Conservation (phyloP, 306 rosid species). For the Glycine latifolia region DNA sequence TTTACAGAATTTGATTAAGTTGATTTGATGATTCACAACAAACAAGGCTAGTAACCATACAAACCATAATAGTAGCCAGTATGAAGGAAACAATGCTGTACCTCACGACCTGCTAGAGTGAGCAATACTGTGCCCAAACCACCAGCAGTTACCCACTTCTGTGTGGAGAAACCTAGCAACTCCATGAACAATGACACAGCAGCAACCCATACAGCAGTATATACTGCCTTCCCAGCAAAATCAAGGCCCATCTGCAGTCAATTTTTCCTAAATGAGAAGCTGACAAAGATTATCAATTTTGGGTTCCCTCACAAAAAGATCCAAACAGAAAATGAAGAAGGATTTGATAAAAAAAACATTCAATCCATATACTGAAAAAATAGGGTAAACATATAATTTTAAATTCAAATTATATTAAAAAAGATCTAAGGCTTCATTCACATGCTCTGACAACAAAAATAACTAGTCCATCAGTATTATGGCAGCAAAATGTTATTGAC, state of each 20-base stretch:
- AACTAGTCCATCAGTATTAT: constrained; percentile 19
- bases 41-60: background rate
- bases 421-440: constrained; percentile 35
- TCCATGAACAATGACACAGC: constrained; percentile 97
- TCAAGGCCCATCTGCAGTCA: constrained; percentile 83
- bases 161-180: constrained; percentile 96
- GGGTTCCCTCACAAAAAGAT: constrained; percentile 31
- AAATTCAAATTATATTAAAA: background rate
- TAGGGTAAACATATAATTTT: background rate
- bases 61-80: constrained; percentile 21
- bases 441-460: constrained; percentile 34
- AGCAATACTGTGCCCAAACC: constrained; percentile 97
- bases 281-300: constrained; percentile 25
- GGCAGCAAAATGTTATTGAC: constrained; percentile 33
- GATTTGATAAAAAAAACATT: constrained; percentile 12
- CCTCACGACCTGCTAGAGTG: constrained; percentile 99
- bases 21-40: constrained; percentile 9
- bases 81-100: constrained; percentile 50
- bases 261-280: constrained; percentile 35
- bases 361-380: constrained; percentile 32
- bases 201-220: constrained; percentile 96
- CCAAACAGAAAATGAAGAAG: constrained; percentile 23
- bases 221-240: constrained; percentile 95
- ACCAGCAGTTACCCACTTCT: constrained; percentile 98
- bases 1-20: constrained; percentile 28